Conservation (phyloP, 345 rosid genomes). For the Lepidium sativum region DNA sequence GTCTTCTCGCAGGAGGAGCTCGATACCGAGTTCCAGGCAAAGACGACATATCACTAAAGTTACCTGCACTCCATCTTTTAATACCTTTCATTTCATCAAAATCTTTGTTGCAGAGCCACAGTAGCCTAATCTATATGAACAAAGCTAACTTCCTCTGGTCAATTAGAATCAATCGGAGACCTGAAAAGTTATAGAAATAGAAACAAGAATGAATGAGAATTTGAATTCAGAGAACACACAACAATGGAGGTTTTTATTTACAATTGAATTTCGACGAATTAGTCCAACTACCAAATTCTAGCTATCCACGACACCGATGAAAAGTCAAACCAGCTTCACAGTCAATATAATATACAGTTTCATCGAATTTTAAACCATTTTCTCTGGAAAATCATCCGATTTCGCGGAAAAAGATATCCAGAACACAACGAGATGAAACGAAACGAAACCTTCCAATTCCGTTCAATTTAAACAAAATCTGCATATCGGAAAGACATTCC, state of each 20-base stretch:
- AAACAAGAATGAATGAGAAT: not conserved
- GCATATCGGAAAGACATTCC: slow-evolving; percentile 4
- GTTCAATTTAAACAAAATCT: not conserved
- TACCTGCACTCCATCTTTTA: slow-evolving; percentile 67
- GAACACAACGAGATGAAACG: not conserved
- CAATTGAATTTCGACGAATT: not conserved
- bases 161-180: not conserved
- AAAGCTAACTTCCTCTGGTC: not conserved
- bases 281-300: slow-evolving; percentile 6
- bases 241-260: not conserved
- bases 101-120: not conserved
- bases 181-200: slow-evolving; percentile 10
- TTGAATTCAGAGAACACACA: not conserved
- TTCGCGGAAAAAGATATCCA: not conserved
- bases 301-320: not conserved
- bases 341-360: not conserved
- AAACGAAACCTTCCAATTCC: not conserved
- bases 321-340: slow-evolving; percentile 19
- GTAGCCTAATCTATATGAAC: not conserved
- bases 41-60: slow-evolving; percentile 57
- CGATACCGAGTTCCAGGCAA: slow-evolving; percentile 63
- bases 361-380: not conserved
- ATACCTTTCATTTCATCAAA: slow-evolving; percentile 53
- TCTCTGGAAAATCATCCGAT: slow-evolving; percentile 6
- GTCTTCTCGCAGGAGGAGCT: slow-evolving; percentile 64